phyloP scores from a whole-genome alignment of 2,329 filamentous ascomycete species.

The Nigrospora osmanthi region DNA sequence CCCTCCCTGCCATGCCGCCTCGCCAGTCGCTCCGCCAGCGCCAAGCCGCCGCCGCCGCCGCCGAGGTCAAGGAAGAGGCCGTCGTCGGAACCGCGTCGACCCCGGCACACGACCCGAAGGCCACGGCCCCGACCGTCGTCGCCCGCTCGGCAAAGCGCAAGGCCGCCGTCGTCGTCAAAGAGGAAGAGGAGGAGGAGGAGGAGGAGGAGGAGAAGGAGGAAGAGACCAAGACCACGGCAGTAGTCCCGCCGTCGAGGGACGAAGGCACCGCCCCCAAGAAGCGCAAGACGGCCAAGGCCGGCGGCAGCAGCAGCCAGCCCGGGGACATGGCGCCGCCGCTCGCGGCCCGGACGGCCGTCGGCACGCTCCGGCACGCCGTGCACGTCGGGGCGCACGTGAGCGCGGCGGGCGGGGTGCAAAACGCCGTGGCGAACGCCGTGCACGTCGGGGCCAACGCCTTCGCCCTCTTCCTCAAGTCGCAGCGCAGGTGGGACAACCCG shows the following conservation, averaged over 20 bases:
- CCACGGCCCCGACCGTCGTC: constrained; percentile 4
- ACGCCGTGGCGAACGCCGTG: constrained; percentile 69
- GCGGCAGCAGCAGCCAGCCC: constrained; percentile 24
- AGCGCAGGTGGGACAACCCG: constrained; percentile 89
- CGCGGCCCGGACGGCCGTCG: constrained; percentile 55
- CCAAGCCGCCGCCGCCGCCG: background rate
- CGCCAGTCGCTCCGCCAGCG: constrained; percentile 6
- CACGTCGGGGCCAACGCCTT: constrained; percentile 89
- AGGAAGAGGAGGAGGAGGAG: constrained; percentile 12
- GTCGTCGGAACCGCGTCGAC: background rate
- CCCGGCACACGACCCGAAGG: constrained; percentile 3
- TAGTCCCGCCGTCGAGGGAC: background rate
- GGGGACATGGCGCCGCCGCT: constrained; percentile 55
- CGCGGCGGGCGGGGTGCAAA: constrained; percentile 84
- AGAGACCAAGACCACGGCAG: constrained; percentile 11
- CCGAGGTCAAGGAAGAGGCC: background rate
- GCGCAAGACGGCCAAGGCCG: constrained; percentile 22
- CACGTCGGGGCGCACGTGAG: constrained; percentile 91
- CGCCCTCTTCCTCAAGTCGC: constrained; percentile 90
- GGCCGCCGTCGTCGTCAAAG: constrained; percentile 8
- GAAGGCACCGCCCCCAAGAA: constrained; percentile 30
- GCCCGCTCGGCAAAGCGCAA: constrained; percentile 20
- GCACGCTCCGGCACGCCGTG: constrained; percentile 60
- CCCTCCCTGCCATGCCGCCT: constrained; percentile 1
- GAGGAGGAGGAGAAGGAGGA: too few relatives aligned